Evolutionary conservation across 305 asterid genomes (phyloP), one percentile per base, ranked within the genome.

Genomic region (Fraxinus latifolia): DNA sequence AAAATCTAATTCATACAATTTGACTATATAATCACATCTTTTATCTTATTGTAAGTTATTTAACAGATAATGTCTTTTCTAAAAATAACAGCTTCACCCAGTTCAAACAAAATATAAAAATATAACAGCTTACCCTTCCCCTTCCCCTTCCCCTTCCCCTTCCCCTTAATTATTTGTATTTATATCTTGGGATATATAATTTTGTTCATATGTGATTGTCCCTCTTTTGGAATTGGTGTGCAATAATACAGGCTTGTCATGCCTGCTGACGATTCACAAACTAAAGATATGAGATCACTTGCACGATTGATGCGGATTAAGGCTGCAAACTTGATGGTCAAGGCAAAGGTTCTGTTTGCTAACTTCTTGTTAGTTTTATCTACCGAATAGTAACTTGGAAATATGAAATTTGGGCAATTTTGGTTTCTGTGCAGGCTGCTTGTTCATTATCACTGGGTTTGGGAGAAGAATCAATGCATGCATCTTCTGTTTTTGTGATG

Each of bases 401-500:
- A 68, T 21, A 58, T 79, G 53, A 82, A 79, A 34, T 68, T 33
- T 67, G 71, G 50, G 73, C 53, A 82, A 42, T 31, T 42, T 77
- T 78, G 85, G 55, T 85, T 82, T 58, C 44, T 71, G 42, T 89
- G 87, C 92, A 93, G 99, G 92, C 91, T 89, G 93, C 94, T 65
- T 91, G 91, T 84, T 90, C 98, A 58, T 70, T 90, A 74, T 86
- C 98, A 67, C 89, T 90, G 80, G 96, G 96, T 67, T 84, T 93
- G 58, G 98, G 98, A 85, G 97, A 92, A 85, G 89, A 93, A 82
- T 89, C 99, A 11, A 89, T 95, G 31, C 92, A 91, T 53, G 91
- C 97, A 47, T 95, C 99, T 33, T 94, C 97, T 44, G 92, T 95
- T 70, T 88, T 95, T 79, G 97, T 90, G 86, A 95, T 95, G 99